A percentile compares a stretch with the other conserved stretches of the same genome.
Conservation (phyloP, 164 flowering plant species). For the Berberis vulgaris region DNA sequence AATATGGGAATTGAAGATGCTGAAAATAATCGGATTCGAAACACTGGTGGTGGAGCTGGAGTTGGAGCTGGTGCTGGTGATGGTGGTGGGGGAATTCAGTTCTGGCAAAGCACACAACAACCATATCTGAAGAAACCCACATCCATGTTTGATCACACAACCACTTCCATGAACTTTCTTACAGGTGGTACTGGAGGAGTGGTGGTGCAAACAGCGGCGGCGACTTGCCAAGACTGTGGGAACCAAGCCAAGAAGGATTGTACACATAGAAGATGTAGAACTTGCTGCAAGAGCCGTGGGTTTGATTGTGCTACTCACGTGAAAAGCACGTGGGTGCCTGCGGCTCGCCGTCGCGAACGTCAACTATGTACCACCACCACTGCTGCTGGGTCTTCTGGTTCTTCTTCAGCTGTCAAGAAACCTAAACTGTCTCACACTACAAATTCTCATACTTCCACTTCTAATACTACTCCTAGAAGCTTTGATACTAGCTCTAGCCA, state of each 20-base stretch:
- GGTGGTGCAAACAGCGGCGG: constrained; percentile 12
- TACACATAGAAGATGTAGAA: constrained; percentile 71
- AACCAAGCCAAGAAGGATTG: constrained; percentile 97
- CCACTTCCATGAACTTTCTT: constrained; percentile 14
- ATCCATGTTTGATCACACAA: constrained; percentile 12
- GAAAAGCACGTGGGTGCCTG: constrained; percentile 98
- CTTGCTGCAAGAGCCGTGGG: constrained; percentile 95
- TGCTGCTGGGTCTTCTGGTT: constrained; percentile 39
- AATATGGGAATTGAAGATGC: constrained; percentile 18
- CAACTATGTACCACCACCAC: constrained; percentile 37
- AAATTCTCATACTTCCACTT: constrained; percentile 85
- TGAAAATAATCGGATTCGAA: neutral
- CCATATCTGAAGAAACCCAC: constrained; percentile 22
- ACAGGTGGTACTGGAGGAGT: constrained; percentile 13
- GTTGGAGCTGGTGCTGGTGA: neutral
- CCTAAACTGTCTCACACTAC: constrained; percentile 69
- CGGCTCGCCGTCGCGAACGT: constrained; percentile 70
- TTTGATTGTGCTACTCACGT: constrained; percentile 84
- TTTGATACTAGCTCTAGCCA: constrained; percentile 78
- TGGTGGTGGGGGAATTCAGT: constrained; percentile 23
- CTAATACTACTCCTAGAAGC: constrained; percentile 83
- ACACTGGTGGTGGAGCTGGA: neutral
- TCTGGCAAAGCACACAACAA: constrained; percentile 36
- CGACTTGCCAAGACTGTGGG: constrained; percentile 84
- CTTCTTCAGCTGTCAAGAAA: constrained; percentile 67